A percentile compares a stretch with the other conserved stretches of the same genome.
phyloP scores from a whole-genome alignment of 768 basidiomycete genomes.

The Boletus vinaceobasis region DNA sequence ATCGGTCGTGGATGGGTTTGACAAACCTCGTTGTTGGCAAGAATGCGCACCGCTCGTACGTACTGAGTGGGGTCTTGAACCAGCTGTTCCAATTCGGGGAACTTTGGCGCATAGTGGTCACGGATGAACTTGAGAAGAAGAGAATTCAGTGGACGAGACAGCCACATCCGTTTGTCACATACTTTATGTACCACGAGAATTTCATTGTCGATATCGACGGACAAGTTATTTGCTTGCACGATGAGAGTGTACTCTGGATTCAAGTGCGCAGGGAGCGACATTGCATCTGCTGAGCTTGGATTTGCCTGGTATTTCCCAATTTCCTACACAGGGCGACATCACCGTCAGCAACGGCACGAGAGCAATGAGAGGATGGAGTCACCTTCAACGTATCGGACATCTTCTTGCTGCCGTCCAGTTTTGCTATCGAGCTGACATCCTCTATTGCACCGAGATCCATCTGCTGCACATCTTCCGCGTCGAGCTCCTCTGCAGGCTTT shows the following conservation, averaged over 20 bases:
- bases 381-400: constrained; percentile 88
- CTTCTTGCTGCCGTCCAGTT: constrained; percentile 80
- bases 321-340: constrained; percentile 50
- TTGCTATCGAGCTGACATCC: constrained; percentile 86
- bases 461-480: constrained; percentile 88
- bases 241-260: constrained; percentile 97
- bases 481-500: constrained; percentile 92
- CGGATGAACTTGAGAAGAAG: constrained; percentile 74
- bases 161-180: constrained; percentile 14
- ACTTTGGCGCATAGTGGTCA: constrained; percentile 92
- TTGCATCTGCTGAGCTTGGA: constrained; percentile 75
- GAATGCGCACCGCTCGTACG: constrained; percentile 82
- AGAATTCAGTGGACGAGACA: constrained; percentile 7
- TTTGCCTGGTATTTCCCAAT: constrained; percentile 81
- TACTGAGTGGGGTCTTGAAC: constrained; percentile 90
- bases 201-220: constrained; percentile 98
- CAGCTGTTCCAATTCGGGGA: constrained; percentile 95
- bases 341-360: background rate
- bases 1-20: background rate
- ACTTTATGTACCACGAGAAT: constrained; percentile 96
- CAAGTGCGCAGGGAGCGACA: constrained; percentile 76
- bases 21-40: constrained; percentile 78
- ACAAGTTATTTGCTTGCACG: constrained; percentile 95
- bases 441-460: constrained; percentile 87
- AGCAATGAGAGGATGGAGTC: constrained; percentile 4